A percentile compares a stretch with the other conserved stretches of the same genome.
phyloP scores from a whole-genome alignment of 768 basidiomycete species.

The Gymnopilus dilepis region DNA sequence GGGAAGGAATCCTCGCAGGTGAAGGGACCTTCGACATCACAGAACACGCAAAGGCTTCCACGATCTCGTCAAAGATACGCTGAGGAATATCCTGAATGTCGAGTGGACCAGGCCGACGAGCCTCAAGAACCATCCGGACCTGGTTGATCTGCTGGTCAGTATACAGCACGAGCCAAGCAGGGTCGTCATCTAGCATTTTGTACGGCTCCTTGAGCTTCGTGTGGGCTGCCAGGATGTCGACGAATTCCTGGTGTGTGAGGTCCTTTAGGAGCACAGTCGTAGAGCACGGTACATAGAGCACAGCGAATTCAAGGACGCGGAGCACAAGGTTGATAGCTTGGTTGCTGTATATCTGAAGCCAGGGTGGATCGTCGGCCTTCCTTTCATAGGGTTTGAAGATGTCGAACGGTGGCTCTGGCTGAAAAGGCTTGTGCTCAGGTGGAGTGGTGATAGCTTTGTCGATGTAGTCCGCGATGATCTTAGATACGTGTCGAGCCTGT shows the following conservation, averaged over 20 bases:
- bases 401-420: neutral
- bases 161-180: neutral
- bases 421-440: constrained; percentile 3
- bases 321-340: constrained; percentile 8
- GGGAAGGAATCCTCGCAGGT: too few species aligned
- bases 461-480: constrained; percentile 7
- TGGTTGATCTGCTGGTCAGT: neutral
- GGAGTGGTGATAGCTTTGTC: constrained; percentile 13
- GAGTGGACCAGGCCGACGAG: too few species aligned
- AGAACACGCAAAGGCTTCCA: neutral
- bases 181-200: neutral
- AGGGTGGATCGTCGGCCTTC: constrained; percentile 1
- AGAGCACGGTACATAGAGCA: neutral
- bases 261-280: too few species aligned
- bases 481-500: neutral
- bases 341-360: constrained; percentile 3
- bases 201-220: neutral
- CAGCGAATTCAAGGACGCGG: neutral
- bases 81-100: too few species aligned
- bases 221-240: too few species aligned
- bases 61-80: too few species aligned
- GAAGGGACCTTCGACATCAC: too few species aligned
- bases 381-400: neutral
- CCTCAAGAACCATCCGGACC: neutral
- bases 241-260: too few species aligned